phyloP scores from a whole-genome alignment of 192 early-diverging fungal genomes.

The Coemansia sp. region DNA sequence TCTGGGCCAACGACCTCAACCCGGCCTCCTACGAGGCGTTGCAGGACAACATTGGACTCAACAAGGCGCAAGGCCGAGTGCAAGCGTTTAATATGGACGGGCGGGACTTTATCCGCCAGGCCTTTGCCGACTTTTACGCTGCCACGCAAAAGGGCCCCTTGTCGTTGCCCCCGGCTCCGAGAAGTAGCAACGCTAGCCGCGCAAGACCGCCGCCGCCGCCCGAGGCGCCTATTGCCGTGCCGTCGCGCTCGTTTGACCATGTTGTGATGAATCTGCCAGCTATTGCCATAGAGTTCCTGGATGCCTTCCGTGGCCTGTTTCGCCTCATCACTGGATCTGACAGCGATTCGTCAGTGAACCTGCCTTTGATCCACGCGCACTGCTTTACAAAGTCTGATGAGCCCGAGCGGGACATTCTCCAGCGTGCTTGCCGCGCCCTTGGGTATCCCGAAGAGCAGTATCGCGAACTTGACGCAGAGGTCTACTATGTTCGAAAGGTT shows the following conservation, averaged over 20 bases:
- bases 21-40: conserved; percentile 81
- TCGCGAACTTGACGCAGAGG: conserved; percentile 26
- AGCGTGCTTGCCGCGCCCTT: conserved; percentile 48
- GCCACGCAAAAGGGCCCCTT: not conserved
- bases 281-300: conserved; percentile 93
- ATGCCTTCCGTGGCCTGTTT: conserved; percentile 81
- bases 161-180: conserved; percentile 11
- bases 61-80: conserved; percentile 77
- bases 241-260: conserved; percentile 73
- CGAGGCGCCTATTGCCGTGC: conserved; percentile 12
- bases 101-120: conserved; percentile 78
- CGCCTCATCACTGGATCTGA: conserved; percentile 43
- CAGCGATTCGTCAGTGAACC: conserved; percentile 15
- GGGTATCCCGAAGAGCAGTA: conserved; percentile 48
- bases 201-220: conserved; percentile 3
- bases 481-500: conserved; percentile 88
- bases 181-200: conserved; percentile 3
- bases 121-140: conserved; percentile 60
- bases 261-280: conserved; percentile 99
- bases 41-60: conserved; percentile 72
- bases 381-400: conserved; percentile 86
- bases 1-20: conserved; percentile 98
- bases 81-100: conserved; percentile 85
- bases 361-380: conserved; percentile 92
- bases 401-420: conserved; percentile 56